Conservation (phyloP, 73 alveolate genomes). For the Symbiodinium pilosum region DNA sequence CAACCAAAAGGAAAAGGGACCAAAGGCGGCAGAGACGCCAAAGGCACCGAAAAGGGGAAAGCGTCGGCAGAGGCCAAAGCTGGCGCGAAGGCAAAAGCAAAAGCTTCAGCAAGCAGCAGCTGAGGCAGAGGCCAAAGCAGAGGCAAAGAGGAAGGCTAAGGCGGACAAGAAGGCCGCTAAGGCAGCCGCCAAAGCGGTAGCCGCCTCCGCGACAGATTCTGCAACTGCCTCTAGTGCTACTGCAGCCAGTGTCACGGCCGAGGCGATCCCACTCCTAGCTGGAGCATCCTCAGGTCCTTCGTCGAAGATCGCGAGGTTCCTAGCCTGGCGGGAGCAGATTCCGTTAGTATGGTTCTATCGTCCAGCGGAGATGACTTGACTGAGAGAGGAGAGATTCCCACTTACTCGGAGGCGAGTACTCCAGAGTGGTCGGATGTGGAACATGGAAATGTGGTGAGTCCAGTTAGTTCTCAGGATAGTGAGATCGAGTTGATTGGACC, state of each 20-base stretch:
- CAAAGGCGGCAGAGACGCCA: not conserved
- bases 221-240: not conserved
- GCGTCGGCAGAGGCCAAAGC: not conserved
- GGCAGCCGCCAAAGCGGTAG: not conserved
- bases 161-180: not conserved
- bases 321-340: not conserved
- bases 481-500: not conserved
- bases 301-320: too few species aligned
- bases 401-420: not conserved
- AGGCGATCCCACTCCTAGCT: too few species aligned
- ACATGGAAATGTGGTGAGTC: not conserved
- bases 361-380: not conserved
- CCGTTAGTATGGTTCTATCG: not conserved
- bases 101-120: not conserved
- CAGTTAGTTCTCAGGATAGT: not conserved
- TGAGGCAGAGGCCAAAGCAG: too few species aligned
- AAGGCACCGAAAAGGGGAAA: not conserved
- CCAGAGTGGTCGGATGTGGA: too few species aligned
- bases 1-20: not conserved
- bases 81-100: not conserved
- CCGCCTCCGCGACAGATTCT: too few species aligned
- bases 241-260: too few species aligned
- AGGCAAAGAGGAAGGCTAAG: not conserved
- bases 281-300: too few species aligned
- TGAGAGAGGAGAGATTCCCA: not conserved